Evolutionary conservation across 2,329 filamentous ascomycete genomes (phyloP), one percentile per base, ranked within the genome.

Genomic region (Aspergillus transmontanensis): DNA sequence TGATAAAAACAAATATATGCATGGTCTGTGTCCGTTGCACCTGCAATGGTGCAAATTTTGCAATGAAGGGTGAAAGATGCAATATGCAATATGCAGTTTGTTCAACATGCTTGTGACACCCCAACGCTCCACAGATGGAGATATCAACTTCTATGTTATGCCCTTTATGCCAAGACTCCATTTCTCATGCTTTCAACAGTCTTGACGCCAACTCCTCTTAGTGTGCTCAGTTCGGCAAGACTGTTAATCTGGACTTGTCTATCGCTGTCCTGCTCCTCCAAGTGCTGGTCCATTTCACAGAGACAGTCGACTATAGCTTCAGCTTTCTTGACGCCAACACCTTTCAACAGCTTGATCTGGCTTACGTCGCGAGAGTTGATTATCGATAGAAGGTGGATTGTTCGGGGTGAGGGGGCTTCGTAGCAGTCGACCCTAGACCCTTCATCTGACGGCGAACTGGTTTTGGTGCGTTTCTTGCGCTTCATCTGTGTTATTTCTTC

Each of bases 121-220:
- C 54, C 43, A 51, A 48, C 23, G 50, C 41, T 64, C 60, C 58
- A 58, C n/a, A 43, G 64, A 64, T 61, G 59, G 54, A 58, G 48
- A 51, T 59, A 59, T 43, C 58, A 66, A 67, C 57, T 32, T 30
- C 34, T 28, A 16, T 54, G 14, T 46, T 57, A 59, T 23, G n/a
- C 23, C 28, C 41, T 72, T 60, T 69, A 79, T 60, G 73, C 73
- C 67, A 77, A 69, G 51, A 81, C 73, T 30, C 79, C 80, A 58
- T 77, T 78, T 62, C 80, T 77, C 81, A 83, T 83, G 62, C 74
- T 81, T 71, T 83, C 78, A 19, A 83, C 79, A 0, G 78, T 81
- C 68, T 78, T 80, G 62, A 76, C 68, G 6, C 81, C 81, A 51
- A 83, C 78, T 0, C 81, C 81, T 60, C 76, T 80, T 63, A 83